phyloP scores from a whole-genome alignment of 768 basidiomycete genomes.

The Suillus variegatus region DNA sequence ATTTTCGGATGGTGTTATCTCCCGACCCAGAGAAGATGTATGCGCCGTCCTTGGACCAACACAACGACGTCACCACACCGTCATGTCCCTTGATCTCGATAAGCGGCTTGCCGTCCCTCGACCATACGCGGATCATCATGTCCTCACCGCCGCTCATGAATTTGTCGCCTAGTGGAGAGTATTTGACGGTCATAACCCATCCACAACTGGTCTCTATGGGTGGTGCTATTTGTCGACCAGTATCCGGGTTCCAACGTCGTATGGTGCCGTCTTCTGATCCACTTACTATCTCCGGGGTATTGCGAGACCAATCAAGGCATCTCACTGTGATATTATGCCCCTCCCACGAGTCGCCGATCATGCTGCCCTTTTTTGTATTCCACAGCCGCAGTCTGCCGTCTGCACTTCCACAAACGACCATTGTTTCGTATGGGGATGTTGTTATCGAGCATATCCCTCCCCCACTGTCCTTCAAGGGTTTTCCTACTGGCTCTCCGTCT shows the following conservation, averaged over 20 bases:
- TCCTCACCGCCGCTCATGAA: neutral
- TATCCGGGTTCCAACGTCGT: conserved; percentile 13
- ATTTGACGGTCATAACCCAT: neutral
- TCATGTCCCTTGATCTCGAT: neutral
- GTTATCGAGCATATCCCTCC: neutral
- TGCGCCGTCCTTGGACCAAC: neutral
- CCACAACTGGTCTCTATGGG: neutral
- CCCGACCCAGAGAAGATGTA: neutral
- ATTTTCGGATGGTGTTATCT: neutral
- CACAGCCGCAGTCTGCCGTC: neutral
- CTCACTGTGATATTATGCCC: neutral
- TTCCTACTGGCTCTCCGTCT: neutral
- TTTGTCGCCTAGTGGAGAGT: neutral
- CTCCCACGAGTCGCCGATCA: neutral
- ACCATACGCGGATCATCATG: neutral
- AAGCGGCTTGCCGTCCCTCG: neutral
- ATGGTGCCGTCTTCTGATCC: conserved; percentile 10
- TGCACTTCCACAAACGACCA: neutral
- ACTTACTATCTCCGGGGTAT: neutral
- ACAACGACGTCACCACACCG: neutral
- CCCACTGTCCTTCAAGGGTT: neutral
- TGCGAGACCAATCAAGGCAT: neutral
- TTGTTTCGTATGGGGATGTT: neutral
- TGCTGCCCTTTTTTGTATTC: neutral
- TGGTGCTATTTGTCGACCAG: neutral